phyloP scores from a whole-genome alignment of 1,139 yeast genomes.

The Lodderomyces orthopsilosis region DNA sequence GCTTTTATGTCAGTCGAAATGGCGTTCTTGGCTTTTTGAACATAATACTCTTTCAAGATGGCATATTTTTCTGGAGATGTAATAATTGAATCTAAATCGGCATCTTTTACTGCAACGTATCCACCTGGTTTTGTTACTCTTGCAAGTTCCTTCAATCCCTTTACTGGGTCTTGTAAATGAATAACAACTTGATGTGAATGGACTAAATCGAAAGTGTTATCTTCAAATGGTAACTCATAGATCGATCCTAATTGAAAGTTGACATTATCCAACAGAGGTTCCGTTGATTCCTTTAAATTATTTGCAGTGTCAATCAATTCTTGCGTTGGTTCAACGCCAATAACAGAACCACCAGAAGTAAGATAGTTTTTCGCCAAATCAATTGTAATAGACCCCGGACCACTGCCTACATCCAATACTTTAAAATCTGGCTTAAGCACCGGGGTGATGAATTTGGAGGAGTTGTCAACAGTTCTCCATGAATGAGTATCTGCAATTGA shows the following conservation, averaged over 20 bases:
- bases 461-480: slow-evolving; percentile 33
- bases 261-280: slow-evolving; percentile 19
- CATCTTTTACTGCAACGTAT: slow-evolving; percentile 31
- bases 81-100: slow-evolving; percentile 20
- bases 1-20: slow-evolving; percentile 16
- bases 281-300: slow-evolving; percentile 16
- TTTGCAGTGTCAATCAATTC: slow-evolving; percentile 28
- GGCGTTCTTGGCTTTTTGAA: slow-evolving; percentile 9
- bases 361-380: slow-evolving; percentile 31
- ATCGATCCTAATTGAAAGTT: slow-evolving; percentile 29
- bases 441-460: slow-evolving; percentile 27
- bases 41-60: slow-evolving; percentile 12
- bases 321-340: slow-evolving; percentile 34
- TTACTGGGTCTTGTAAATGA: slow-evolving; percentile 32
- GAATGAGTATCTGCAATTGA: slow-evolving; percentile 28
- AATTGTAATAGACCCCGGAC: slow-evolving; percentile 40
- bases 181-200: slow-evolving; percentile 39
- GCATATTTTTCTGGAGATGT: slow-evolving; percentile 21
- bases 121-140: slow-evolving; percentile 41
- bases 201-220: slow-evolving; percentile 36
- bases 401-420: slow-evolving; percentile 43
- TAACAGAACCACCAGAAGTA: slow-evolving; percentile 27
- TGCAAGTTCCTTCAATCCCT: slow-evolving; percentile 28
- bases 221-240: slow-evolving; percentile 30
- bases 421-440: slow-evolving; percentile 23